A percentile compares a stretch with the other conserved stretches of the same genome.
These are phyloP conservation scores for Zygosaccharomyces bisporus DNA, from an alignment of 805 yeast species.

Conservation along the genomic window DNA sequence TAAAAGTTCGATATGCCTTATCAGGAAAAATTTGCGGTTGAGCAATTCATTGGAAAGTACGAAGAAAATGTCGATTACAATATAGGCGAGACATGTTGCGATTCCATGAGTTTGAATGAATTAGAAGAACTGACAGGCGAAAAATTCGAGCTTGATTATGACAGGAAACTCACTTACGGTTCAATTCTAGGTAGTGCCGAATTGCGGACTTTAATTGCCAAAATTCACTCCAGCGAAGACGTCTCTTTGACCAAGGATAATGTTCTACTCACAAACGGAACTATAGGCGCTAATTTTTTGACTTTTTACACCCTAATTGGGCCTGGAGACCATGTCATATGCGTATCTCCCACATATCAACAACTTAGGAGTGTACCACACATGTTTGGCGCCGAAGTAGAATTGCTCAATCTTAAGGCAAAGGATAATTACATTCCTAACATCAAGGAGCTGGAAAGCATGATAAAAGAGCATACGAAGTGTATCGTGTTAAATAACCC, in stretches of 20 bases:
- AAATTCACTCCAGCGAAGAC: conserved; percentile 15
- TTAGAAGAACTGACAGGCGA: conserved; percentile 34
- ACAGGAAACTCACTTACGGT: conserved; percentile 42
- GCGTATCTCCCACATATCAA: conserved; percentile 48
- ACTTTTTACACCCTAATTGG: conserved; percentile 43
- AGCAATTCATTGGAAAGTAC: conserved; percentile 51
- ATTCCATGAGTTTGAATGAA: conserved; percentile 42
- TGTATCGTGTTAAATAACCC: conserved; percentile 48
- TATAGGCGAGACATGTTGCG: conserved; percentile 52
- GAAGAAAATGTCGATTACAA: conserved; percentile 42
- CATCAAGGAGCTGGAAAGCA: conserved; percentile 31
- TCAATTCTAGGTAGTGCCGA: conserved; percentile 45
- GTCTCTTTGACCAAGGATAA: conserved; percentile 32
- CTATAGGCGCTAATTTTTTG: conserved; percentile 53
- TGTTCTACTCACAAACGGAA: conserved; percentile 50
- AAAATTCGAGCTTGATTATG: conserved; percentile 24
- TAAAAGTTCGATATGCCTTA: conserved; percentile 36
- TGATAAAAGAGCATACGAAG: conserved; percentile 41
- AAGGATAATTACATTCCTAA: conserved; percentile 41
- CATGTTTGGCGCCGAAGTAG: conserved; percentile 44
- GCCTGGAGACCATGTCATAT: conserved; percentile 46
- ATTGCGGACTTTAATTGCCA: conserved; percentile 38
- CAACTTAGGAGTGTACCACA: conserved; percentile 47
- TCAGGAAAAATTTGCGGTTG: conserved; percentile 48
- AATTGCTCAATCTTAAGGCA: conserved; percentile 33